A percentile compares a stretch with the other conserved stretches of the same genome.
Evolutionary conservation across 441 rosid genomes (phyloP).

Genomic region (Flueggea neowawraea): DNA sequence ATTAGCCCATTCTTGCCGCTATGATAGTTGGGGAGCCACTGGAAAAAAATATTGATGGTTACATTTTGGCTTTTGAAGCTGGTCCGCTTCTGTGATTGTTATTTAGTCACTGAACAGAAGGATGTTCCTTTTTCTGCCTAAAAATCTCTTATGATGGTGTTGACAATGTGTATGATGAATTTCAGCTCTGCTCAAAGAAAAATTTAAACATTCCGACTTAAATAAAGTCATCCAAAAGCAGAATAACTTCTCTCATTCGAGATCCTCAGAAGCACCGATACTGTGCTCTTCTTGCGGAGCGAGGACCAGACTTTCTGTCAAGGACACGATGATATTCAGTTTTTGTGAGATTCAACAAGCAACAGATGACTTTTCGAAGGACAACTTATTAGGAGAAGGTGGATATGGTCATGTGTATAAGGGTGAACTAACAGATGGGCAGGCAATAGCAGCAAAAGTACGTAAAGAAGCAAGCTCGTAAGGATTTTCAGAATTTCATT

Average conservation of each 20-base stretch:
- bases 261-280: constrained; percentile 37
- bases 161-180: not conserved
- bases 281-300: constrained; percentile 49
- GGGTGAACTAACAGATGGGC: constrained; percentile 54
- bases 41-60: no score
- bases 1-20: no score
- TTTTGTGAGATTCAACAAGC: constrained; percentile 50
- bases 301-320: constrained; percentile 39
- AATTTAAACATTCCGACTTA: constrained; percentile 3
- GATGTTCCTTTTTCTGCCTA: no score
- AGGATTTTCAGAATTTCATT: constrained; percentile 50
- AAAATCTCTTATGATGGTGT: no score
- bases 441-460: constrained; percentile 56
- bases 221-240: constrained; percentile 17
- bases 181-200: constrained; percentile 18
- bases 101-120: no score
- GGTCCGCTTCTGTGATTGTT: no score
- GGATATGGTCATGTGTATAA: constrained; percentile 59
- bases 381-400: constrained; percentile 60
- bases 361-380: constrained; percentile 40
- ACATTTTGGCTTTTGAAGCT: no score
- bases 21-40: no score
- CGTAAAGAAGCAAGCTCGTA: constrained; percentile 52
- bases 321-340: constrained; percentile 41
- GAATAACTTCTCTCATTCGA: constrained; percentile 10